These are phyloP conservation scores for Ceratocystis harringtonii DNA, from an alignment of 2,329 filamentous ascomycete species.

Conservation along the genomic window DNA sequence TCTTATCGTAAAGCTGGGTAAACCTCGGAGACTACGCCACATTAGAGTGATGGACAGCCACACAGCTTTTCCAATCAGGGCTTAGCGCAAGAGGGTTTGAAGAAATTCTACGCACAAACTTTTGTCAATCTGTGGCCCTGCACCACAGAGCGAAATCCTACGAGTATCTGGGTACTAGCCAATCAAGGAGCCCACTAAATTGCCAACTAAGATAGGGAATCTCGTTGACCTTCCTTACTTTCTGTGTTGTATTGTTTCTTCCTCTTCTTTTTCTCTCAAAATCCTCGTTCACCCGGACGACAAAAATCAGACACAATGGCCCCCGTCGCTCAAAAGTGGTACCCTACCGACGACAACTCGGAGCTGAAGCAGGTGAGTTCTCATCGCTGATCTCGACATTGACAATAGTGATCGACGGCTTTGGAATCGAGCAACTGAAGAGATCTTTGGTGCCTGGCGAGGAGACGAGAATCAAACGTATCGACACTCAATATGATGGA, in stretches of 20 bases:
- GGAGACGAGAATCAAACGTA: not conserved
- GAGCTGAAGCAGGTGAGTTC: constrained; percentile 84
- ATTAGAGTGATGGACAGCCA: not conserved
- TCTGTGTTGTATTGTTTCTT: constrained; percentile 17
- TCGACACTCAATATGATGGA: constrained; percentile 3
- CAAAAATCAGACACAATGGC: constrained; percentile 29
- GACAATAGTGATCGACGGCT: constrained; percentile 19
- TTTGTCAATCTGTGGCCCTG: constrained; percentile 20
- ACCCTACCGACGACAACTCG: constrained; percentile 83
- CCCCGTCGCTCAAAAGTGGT: constrained; percentile 98
- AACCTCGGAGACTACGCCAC: constrained; percentile 4
- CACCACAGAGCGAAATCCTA: constrained; percentile 17
- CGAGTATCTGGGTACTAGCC: constrained; percentile 8
- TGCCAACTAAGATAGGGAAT: constrained; percentile 19
- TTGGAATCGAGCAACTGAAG: constrained; percentile 1
- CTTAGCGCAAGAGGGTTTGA: constrained; percentile 30
- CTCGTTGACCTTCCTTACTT: constrained; percentile 21
- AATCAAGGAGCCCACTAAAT: constrained; percentile 16
- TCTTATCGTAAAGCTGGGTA: constrained; percentile 5
- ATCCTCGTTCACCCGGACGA: constrained; percentile 19
- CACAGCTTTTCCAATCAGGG: constrained; percentile 21
- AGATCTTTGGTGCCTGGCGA: not conserved
- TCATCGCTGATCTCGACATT: constrained; percentile 19
- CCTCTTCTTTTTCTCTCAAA: constrained; percentile 17
- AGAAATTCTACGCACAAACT: constrained; percentile 28